Evolutionary conservation across 2,329 filamentous ascomycete genomes (phyloP).

Genomic region (Aureobasidium zeae): DNA sequence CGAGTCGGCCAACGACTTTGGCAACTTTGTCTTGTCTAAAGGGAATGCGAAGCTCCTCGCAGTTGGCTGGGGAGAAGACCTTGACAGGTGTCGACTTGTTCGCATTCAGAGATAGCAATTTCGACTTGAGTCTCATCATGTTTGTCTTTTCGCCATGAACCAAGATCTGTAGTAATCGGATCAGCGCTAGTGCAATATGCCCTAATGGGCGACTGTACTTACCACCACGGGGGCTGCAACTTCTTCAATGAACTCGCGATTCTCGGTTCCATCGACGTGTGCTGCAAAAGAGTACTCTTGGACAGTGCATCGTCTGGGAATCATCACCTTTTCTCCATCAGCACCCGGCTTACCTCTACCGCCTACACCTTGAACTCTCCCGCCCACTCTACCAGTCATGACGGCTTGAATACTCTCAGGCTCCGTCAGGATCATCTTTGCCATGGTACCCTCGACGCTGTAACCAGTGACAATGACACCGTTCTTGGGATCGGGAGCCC

Average conservation of each 20-base stretch:
- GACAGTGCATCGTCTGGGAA: slow-evolving; percentile 83
- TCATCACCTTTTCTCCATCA: slow-evolving; percentile 80
- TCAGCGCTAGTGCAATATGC: background rate
- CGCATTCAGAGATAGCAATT: slow-evolving; percentile 83
- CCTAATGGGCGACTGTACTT: slow-evolving; percentile 36
- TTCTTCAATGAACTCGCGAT: slow-evolving; percentile 93
- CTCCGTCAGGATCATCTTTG: slow-evolving; percentile 87
- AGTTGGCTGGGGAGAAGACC: slow-evolving; percentile 88
- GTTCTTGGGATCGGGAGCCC: slow-evolving; percentile 93
- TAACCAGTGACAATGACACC: slow-evolving; percentile 99
- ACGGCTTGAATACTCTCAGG: slow-evolving; percentile 91
- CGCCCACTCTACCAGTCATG: slow-evolving; percentile 51
- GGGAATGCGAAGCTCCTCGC: slow-evolving; percentile 86
- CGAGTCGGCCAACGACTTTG: slow-evolving; percentile 90
- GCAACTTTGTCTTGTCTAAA: slow-evolving; percentile 93
- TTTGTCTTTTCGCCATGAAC: slow-evolving; percentile 97
- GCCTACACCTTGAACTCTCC: slow-evolving; percentile 41
- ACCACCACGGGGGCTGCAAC: slow-evolving; percentile 86
- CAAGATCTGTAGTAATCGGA: slow-evolving; percentile 55
- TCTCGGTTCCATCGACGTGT: slow-evolving; percentile 92
- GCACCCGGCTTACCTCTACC: slow-evolving; percentile 54
- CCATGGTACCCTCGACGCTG: slow-evolving; percentile 97
- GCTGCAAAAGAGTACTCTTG: slow-evolving; percentile 94
- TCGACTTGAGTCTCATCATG: slow-evolving; percentile 94
- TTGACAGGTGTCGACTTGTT: slow-evolving; percentile 75